Base-by-base conservation (phyloP, 768 basidiomycete genomes). In the Coprinopsis strossmayeri region DNA sequence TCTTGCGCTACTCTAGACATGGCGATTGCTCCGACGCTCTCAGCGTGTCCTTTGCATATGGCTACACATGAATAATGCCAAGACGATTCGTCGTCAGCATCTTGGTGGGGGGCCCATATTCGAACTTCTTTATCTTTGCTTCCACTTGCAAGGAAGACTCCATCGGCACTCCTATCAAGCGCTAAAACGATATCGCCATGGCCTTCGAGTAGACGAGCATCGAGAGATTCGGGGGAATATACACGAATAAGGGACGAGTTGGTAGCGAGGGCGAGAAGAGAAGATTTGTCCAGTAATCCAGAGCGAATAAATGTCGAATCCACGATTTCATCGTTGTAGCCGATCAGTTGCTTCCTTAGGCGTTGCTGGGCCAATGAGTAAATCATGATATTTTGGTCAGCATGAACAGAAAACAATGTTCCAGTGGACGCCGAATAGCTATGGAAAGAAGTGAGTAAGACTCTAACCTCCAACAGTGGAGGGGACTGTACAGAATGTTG, bases 291-390 rank as follows among this genome's bases (percentile, higher is more conserved):
- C 18, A 70, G 61, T 38, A 78, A 78, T 50, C 28, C 24, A 11
- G 50, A 46, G 12, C 25, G 43, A 40, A 99, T 74, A 68, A 93
- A 91, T 23, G 78, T 73, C 3, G 84, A 79, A 58, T 98, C 96
- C 44, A 97, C 87, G 55, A 98, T 93, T 65, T 98, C 95, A 65
- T 99, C 96, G 64, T 98, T 98, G 74, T 87, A 99, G 0, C 96
- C 96, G 57, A 98, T 83, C 55, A 98, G 68, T 57, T 97, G 95
- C 15, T 88, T 84, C 1, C 74, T 70, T 21, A 89, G 67, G 7
- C 75, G 69, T 26, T 74, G 75, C 1, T 79, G 78, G n/a, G 72
- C 63, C 5, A 95, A 69, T 1, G 90, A 92, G 64, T 93, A 83
- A 68, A 91, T 91, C 40, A 93, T 74, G 56, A 99, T 94, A 56